A percentile compares a stretch with the other conserved stretches of the same genome.
phyloP scores from a whole-genome alignment of 345 rosid species.

The Moricandia arvensis region DNA sequence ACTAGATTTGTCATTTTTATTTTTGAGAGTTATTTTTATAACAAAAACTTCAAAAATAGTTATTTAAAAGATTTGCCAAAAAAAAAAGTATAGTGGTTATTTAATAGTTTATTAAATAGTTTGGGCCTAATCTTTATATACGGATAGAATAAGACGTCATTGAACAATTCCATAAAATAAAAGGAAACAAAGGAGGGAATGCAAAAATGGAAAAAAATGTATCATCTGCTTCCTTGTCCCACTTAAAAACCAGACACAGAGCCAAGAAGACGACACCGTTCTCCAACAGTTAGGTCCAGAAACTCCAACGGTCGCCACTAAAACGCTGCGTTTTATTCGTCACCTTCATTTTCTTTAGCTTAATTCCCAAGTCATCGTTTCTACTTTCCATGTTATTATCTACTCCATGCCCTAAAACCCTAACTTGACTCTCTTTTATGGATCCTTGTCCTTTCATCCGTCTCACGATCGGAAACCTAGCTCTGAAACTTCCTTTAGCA shows the following conservation, averaged over 20 bases:
- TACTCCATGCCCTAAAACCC: not conserved
- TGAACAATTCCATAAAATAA: not conserved
- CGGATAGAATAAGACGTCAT: not conserved
- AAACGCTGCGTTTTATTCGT: conserved; percentile 27
- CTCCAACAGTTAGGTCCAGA: conserved; percentile 19
- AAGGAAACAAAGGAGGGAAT: conserved; percentile 21
- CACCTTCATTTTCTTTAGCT: conserved; percentile 11
- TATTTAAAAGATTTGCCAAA: too few species aligned
- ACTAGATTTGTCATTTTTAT: too few species aligned
- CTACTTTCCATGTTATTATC: not conserved
- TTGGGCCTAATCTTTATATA: not conserved
- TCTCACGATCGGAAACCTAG: conserved; percentile 65
- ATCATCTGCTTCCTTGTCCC: conserved; percentile 19
- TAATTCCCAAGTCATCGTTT: conserved; percentile 4
- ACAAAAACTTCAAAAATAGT: too few species aligned
- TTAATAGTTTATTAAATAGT: not conserved
- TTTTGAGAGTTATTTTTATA: too few species aligned
- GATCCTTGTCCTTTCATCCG: conserved; percentile 96
- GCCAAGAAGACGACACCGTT: conserved; percentile 19
- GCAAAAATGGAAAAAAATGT: conserved; percentile 21
- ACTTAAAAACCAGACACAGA: conserved; percentile 22
- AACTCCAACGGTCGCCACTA: conserved; percentile 26
- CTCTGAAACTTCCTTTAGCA: conserved; percentile 66
- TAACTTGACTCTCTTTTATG: conserved; percentile 39
- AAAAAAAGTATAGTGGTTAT: too few species aligned